These are phyloP conservation scores for Phytopythium ostracodes DNA, from an alignment of 352 stramenopile genomes.

Conservation along the genomic window DNA sequence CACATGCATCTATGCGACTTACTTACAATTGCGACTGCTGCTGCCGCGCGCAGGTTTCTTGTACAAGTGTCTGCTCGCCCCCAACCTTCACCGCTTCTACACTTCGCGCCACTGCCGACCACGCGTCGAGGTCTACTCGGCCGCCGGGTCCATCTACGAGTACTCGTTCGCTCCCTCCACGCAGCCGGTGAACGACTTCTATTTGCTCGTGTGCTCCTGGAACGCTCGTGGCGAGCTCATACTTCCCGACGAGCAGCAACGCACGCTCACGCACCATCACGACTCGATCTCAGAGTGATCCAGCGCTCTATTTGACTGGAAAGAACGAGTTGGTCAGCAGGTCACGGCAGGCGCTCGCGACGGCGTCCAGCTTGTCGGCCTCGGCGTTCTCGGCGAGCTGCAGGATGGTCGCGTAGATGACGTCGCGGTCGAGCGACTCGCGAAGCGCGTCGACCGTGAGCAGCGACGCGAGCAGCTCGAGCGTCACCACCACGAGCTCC, in stretches of 20 bases:
- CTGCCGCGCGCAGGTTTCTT: slow-evolving; percentile 13
- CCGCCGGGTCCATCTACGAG: slow-evolving; percentile 36
- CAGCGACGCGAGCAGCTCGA: slow-evolving; percentile 39
- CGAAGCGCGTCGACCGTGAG: slow-evolving; percentile 29
- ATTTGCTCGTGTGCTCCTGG: slow-evolving; percentile 56
- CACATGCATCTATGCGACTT: slow-evolving; percentile 3
- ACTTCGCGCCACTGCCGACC: slow-evolving; percentile 22
- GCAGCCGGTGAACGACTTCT: slow-evolving; percentile 21
- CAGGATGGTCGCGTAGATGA: slow-evolving; percentile 43
- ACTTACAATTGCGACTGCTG: not conserved
- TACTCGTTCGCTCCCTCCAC: slow-evolving; percentile 18
- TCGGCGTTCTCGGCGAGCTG: slow-evolving; percentile 41
- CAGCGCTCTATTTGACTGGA: not conserved
- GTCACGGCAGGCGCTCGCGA: slow-evolving; percentile 32
- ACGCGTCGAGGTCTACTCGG: slow-evolving; percentile 54
- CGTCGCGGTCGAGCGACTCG: slow-evolving; percentile 31
- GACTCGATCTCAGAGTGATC: not conserved
- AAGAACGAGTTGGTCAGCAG: slow-evolving; percentile 14
- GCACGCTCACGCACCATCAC: not conserved
- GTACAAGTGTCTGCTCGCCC: slow-evolving; percentile 38
- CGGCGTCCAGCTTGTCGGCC: slow-evolving; percentile 38
- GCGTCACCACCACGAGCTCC: slow-evolving; percentile 44
- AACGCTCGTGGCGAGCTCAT: slow-evolving; percentile 24
- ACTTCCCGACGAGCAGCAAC: not conserved
- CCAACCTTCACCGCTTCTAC: slow-evolving; percentile 14